Evolutionary conservation across 441 rosid genomes (phyloP), one percentile per base, ranked within the genome.

Genomic region (Kokia cookei): DNA sequence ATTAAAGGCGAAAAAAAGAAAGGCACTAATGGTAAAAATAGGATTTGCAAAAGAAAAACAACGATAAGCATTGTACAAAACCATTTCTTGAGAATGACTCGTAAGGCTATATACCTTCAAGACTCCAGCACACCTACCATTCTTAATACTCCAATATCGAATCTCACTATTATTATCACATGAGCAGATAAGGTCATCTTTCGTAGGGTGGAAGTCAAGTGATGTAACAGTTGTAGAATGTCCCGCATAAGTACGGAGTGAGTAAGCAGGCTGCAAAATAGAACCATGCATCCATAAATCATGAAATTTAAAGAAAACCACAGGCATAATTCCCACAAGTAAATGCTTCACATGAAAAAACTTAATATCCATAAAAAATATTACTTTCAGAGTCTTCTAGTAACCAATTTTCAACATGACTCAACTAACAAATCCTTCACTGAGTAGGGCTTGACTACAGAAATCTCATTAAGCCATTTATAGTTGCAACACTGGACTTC

Each of bases 61-160:
- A 19, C 1, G 5, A 75, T 22, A 61, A 43, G 6, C 17, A 69
- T 32, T 62, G 45, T 68, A 22, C 35, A 17, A 0, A 26, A 22
- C 35, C 22, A 63, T 50, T 72, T 45, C 15, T 55, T 13, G 26
- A 26, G 59, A 51, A 76, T 65, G 50, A 12, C 26, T 51, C n/a
- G 9, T 12, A 71, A 35, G 27, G 27, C 54, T 10, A 7, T 47
- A 40, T 82, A 89, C 97, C 92, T 87, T 91, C 67, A 82, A 68
- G 74, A 88, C 82, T 68, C 90, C 89, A 57, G 81, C 83, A 80
- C 87, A 84, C 75, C 83, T 81, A 35, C 92, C 96, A 73, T 87
- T 88, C 79, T 77, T 89, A 67, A 91, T 88, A 57, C 89, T 88
- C 96, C 96, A 91, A 75, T 84, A 91, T 51, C 96, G 88, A 73